phyloP scores from a whole-genome alignment of 1,284 basidiomycete species.

The Cerioporus squamosus region DNA sequence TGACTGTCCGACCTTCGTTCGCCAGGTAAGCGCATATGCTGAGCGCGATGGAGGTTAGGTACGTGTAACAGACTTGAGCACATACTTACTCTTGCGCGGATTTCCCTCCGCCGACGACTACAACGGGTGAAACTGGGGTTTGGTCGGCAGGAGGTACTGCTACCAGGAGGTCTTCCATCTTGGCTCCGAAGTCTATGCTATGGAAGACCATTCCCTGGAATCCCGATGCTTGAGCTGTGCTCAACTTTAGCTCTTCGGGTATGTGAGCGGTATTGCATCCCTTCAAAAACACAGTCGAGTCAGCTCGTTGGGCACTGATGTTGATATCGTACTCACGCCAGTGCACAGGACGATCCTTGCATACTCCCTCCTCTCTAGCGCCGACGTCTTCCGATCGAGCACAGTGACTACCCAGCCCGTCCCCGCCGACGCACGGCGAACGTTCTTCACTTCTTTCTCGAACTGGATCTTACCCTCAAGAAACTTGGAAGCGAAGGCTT shows the following conservation, averaged over 20 bases:
- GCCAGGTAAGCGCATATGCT: constrained; percentile 55
- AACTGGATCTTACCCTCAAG: constrained; percentile 50
- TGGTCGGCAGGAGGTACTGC: constrained; percentile 20
- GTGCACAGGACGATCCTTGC: constrained; percentile 57
- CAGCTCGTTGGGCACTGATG: constrained; percentile 34
- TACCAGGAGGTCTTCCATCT: constrained; percentile 46
- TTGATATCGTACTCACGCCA: constrained; percentile 49
- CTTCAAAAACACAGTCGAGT: too few relatives aligned
- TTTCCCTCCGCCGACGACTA: constrained; percentile 61
- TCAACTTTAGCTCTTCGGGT: too few relatives aligned
- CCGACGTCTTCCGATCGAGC: constrained; percentile 37
- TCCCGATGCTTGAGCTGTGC: too few relatives aligned
- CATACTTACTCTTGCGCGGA: constrained; percentile 62
- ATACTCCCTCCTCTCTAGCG: constrained; percentile 39
- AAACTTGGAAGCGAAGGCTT: constrained; percentile 50
- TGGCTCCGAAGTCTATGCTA: constrained; percentile 47
- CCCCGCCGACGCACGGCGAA: constrained; percentile 33
- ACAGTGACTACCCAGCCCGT: constrained; percentile 46
- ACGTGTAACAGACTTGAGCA: too few relatives aligned
- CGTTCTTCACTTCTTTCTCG: constrained; percentile 47
- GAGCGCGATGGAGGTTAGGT: too few relatives aligned
- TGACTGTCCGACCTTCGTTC: constrained; percentile 47
- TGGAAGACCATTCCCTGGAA: constrained; percentile 57
- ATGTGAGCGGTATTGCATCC: constrained; percentile 56
- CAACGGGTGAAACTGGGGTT: constrained; percentile 30